These are phyloP conservation scores for Hyaloperonospora brassicae DNA, from an alignment of 352 stramenopile genomes.

Conservation along the genomic window DNA sequence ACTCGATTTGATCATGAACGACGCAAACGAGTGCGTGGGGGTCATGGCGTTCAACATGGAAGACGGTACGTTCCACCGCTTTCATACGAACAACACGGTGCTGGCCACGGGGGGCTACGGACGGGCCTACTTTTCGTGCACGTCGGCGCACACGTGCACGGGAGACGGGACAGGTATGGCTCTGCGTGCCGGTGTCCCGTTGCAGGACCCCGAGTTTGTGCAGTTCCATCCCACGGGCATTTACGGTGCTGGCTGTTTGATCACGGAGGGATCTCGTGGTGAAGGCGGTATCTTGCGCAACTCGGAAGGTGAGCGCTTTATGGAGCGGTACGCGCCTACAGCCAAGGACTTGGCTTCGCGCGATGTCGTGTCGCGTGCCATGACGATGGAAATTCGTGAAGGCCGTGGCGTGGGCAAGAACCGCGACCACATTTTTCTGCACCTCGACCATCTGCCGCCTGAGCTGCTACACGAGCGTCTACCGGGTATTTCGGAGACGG, in stretches of 20 bases:
- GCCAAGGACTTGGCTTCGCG: constrained; percentile 95
- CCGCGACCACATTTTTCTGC: constrained; percentile 93
- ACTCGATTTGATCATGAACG: constrained; percentile 93
- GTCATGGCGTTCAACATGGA: constrained; percentile 97
- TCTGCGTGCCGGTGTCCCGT: constrained; percentile 86
- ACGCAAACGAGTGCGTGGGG: constrained; percentile 86
- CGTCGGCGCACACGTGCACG: constrained; percentile 94
- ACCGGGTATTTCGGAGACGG: constrained; percentile 93
- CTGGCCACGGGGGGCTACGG: constrained; percentile 95
- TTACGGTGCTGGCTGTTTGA: constrained; percentile 95
- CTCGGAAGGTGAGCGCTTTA: constrained; percentile 91
- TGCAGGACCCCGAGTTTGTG: constrained; percentile 96
- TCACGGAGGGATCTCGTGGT: constrained; percentile 94
- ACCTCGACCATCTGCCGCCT: constrained; percentile 94
- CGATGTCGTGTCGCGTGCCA: constrained; percentile 92
- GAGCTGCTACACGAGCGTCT: constrained; percentile 91
- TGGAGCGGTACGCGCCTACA: constrained; percentile 93
- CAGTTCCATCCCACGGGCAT: constrained; percentile 98
- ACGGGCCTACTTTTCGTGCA: constrained; percentile 95
- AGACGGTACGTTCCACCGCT: constrained; percentile 93
- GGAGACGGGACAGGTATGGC: constrained; percentile 96
- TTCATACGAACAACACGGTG: constrained; percentile 87
- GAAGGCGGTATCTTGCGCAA: constrained; percentile 95
- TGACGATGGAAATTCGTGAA: constrained; percentile 97
- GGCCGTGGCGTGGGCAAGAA: constrained; percentile 89